These are phyloP conservation scores for Fonsecaea multimorphosa DNA, from an alignment of 2,329 filamentous ascomycete genomes.

Conservation along the genomic window DNA sequence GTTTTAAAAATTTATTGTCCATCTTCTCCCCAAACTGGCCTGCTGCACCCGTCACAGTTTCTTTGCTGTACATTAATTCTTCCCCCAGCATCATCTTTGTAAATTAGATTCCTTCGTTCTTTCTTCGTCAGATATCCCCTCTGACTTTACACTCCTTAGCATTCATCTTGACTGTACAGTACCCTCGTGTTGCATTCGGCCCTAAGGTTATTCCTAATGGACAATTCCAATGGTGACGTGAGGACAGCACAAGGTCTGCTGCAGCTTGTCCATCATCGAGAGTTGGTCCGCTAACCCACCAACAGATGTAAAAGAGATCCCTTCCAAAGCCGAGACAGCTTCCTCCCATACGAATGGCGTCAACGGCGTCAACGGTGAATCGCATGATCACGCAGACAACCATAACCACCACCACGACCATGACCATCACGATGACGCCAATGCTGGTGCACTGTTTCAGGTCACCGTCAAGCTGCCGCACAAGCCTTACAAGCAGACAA, in stretches of 20 bases:
- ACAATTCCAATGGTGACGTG: conserved; percentile 39
- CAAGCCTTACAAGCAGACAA: conserved; percentile 76
- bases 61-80: conserved; percentile 29
- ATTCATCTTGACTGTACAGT: conserved; percentile 31
- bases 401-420: conserved; percentile 33
- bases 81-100: conserved; percentile 29
- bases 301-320: conserved; percentile 28
- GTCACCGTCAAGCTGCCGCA: conserved; percentile 84
- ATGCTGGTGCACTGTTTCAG: conserved; percentile 63
- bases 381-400: conserved; percentile 19
- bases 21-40: conserved; percentile 12
- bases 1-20: conserved; percentile 17
- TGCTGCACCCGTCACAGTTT: conserved; percentile 12
- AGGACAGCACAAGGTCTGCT: conserved; percentile 35
- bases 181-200: conserved; percentile 27
- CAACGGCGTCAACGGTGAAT: conserved; percentile 35
- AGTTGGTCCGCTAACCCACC: conserved; percentile 11
- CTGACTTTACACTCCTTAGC: conserved; percentile 12
- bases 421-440: conserved; percentile 36
- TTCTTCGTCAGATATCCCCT: conserved; percentile 31
- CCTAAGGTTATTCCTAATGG: conserved; percentile 33
- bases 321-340: conserved; percentile 21
- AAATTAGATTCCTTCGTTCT: conserved; percentile 32
- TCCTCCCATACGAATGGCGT: conserved; percentile 29
- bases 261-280: not conserved